Evolutionary conservation across 2,329 filamentous ascomycete genomes (phyloP).

Genomic region (Teratosphaeria viscida): DNA sequence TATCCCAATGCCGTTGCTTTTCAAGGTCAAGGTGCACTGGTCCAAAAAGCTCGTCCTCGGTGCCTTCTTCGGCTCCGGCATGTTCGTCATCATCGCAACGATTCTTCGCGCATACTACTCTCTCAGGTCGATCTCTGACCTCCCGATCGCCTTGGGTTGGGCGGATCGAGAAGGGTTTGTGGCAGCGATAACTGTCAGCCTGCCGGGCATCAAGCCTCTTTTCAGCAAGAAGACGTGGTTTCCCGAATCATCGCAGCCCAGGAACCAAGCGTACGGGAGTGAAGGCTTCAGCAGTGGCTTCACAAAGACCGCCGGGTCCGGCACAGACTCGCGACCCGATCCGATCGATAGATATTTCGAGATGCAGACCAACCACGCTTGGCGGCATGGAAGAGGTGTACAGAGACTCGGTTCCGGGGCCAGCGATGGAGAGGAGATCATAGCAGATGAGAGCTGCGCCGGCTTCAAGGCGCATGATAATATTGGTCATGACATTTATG

Average conservation of each 20-base stretch:
- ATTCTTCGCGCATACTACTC: slow-evolving; percentile 42
- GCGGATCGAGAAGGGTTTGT: slow-evolving; percentile 45
- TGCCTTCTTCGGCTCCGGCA: slow-evolving; percentile 41
- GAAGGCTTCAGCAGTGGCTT: background rate
- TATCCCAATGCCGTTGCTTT: slow-evolving; percentile 46
- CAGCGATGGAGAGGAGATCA: background rate
- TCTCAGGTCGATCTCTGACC: slow-evolving; percentile 32
- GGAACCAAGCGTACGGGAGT: background rate
- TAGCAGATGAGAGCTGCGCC: background rate
- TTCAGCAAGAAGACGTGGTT: slow-evolving; percentile 27
- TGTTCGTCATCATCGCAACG: slow-evolving; percentile 37
- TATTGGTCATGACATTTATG: background rate
- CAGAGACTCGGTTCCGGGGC: background rate
- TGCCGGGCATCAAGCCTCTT: slow-evolving; percentile 45
- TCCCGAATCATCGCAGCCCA: background rate
- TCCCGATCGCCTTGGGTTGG: slow-evolving; percentile 33
- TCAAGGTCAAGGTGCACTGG: slow-evolving; percentile 39
- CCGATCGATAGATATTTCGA: background rate
- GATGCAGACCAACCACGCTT: background rate
- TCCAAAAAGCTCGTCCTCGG: slow-evolving; percentile 45
- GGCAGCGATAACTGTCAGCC: slow-evolving; percentile 44
- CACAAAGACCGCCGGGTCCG: background rate
- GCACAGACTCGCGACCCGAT: background rate
- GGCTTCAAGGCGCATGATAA: background rate
- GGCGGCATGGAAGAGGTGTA: background rate